A percentile compares a stretch with the other conserved stretches of the same genome.
These are phyloP conservation scores for Cynanchum wilfordii DNA, from an alignment of 257 asterid species.

Conservation along the genomic window DNA sequence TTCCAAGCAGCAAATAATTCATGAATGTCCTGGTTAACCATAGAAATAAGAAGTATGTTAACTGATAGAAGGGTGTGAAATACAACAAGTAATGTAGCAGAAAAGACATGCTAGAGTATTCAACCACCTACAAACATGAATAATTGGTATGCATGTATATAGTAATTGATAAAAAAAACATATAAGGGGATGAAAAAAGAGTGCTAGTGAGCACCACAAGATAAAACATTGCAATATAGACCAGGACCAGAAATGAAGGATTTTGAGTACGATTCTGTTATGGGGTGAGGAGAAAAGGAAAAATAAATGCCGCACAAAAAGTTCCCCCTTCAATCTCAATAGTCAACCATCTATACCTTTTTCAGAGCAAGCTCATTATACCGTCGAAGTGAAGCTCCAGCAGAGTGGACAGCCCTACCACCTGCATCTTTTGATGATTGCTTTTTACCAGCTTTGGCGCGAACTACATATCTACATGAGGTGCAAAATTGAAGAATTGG, in stretches of 20 bases:
- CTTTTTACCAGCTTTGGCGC: slow-evolving; percentile 95
- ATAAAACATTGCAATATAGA: not conserved
- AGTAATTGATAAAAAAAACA: not conserved
- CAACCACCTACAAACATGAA: not conserved
- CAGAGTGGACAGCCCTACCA: slow-evolving; percentile 78
- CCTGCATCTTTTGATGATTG: slow-evolving; percentile 92
- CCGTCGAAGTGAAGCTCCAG: slow-evolving; percentile 97
- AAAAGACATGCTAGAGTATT: not conserved
- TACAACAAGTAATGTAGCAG: not conserved
- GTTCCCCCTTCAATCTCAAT: not conserved
- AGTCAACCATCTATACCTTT: slow-evolving; percentile 46
- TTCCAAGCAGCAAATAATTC: slow-evolving; percentile 78
- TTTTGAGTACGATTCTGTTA: not conserved
- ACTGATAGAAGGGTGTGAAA: slow-evolving; percentile 1
- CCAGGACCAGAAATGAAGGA: not conserved
- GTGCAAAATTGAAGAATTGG: slow-evolving; percentile 5
- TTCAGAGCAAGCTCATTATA: slow-evolving; percentile 85
- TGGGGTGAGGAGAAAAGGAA: not conserved
- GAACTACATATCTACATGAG: slow-evolving; percentile 79
- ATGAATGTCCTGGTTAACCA: slow-evolving; percentile 64
- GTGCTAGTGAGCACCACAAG: not conserved
- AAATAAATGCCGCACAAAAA: not conserved
- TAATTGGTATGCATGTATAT: not conserved
- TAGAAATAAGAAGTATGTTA: slow-evolving; percentile 20
- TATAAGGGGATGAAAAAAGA: not conserved